These are phyloP conservation scores for Sclerospora graminicola DNA, from an alignment of 352 stramenopile genomes.

Conservation along the genomic window DNA sequence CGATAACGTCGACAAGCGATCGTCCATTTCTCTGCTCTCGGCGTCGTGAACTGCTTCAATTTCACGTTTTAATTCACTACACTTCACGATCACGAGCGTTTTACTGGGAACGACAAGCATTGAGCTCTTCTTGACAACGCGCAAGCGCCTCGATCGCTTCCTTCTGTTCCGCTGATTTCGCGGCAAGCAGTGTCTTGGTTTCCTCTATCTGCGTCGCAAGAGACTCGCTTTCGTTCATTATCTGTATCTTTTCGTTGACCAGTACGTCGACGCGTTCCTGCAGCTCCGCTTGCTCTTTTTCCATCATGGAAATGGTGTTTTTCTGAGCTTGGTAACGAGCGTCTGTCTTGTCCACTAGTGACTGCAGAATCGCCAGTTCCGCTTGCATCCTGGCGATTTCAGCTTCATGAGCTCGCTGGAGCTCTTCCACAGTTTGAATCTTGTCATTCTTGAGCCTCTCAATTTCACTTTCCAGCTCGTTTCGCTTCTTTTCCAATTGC, in stretches of 20 bases:
- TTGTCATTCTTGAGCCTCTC: conserved; percentile 7
- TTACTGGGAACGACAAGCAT: conserved; percentile 5
- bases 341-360: conserved; percentile 6
- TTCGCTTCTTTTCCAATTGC: conserved; percentile 9
- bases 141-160: conserved; percentile 4
- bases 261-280: conserved; percentile 5
- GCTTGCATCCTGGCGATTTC: not conserved
- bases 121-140: conserved; percentile 12
- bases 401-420: conserved; percentile 4
- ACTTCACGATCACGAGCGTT: conserved; percentile 8
- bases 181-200: conserved; percentile 3
- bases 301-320: conserved; percentile 6
- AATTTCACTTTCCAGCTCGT: conserved; percentile 9
- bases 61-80: conserved; percentile 8
- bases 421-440: not conserved
- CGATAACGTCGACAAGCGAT: conserved; percentile 5
- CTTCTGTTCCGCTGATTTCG: conserved; percentile 8
- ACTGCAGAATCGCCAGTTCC: conserved; percentile 4
- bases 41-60: conserved; percentile 8
- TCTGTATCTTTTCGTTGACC: conserved; percentile 5
- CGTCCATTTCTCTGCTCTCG: conserved; percentile 4
- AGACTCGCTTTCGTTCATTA: conserved; percentile 4
- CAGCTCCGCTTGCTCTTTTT: conserved; percentile 4
- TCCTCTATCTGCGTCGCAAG: conserved; percentile 10
- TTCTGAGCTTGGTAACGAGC: conserved; percentile 5